These are phyloP conservation scores for Aristolochia contorta DNA, from an alignment of 164 flowering plant species.

Conservation along the genomic window DNA sequence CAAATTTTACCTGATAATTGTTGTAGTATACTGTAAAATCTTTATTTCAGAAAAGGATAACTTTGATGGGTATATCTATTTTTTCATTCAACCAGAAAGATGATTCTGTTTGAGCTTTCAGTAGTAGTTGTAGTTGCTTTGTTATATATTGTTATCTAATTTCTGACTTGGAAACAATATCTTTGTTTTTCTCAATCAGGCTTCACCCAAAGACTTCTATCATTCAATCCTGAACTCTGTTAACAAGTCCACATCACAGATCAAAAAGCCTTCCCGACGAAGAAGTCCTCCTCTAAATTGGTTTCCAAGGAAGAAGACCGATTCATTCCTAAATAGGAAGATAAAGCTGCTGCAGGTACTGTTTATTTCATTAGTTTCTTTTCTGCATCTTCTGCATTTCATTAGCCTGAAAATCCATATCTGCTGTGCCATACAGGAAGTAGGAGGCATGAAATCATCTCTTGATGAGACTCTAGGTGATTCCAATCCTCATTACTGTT, in stretches of 20 bases:
- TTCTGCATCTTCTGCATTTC: no score
- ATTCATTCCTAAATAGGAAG: constrained; percentile 78
- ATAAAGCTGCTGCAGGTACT: constrained; percentile 71
- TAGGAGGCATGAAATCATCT: constrained; percentile 77
- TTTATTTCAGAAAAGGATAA: no score
- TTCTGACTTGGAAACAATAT: background rate
- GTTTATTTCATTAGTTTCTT: no score
- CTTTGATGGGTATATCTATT: no score
- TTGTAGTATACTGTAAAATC: no score
- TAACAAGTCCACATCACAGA: constrained; percentile 54
- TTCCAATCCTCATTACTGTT: constrained; percentile 78
- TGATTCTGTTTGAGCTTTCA: no score
- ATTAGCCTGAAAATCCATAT: no score
- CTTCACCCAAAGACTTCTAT: constrained; percentile 28
- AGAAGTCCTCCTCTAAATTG: constrained; percentile 60
- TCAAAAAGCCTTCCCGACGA: constrained; percentile 62
- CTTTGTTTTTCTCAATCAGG: constrained; percentile 9
- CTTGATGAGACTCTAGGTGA: constrained; percentile 86
- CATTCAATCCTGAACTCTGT: constrained; percentile 41
- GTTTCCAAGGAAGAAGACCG: constrained; percentile 84
- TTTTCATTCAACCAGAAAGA: no score
- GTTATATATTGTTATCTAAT: no score
- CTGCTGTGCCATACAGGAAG: constrained; percentile 45
- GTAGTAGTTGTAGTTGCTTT: no score
- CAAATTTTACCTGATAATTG: no score